Conservation (phyloP, 1,284 basidiomycete genomes). For the Leccinum colubrinum region DNA sequence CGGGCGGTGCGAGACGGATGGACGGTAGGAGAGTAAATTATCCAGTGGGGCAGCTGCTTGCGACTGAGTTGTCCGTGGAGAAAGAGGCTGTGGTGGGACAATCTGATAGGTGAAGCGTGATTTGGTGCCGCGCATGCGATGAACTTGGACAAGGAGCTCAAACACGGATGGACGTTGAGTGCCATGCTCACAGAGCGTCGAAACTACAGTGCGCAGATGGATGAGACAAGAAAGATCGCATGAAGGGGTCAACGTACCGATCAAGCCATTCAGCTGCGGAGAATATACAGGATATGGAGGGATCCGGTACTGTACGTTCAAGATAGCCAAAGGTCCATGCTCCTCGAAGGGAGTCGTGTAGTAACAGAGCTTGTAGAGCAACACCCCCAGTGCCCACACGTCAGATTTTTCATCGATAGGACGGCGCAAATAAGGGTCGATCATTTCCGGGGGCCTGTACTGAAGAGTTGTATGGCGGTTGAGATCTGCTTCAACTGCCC, state of each 20-base stretch:
- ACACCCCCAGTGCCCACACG: constrained; percentile 93
- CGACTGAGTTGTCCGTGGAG: constrained; percentile 37
- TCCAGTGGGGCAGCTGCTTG: constrained; percentile 27
- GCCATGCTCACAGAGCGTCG: constrained; percentile 88
- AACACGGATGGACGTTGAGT: constrained; percentile 80
- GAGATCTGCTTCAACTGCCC: constrained; percentile 86
- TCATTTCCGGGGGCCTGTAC: constrained; percentile 98
- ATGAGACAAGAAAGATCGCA: constrained; percentile 11
- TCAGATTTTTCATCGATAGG: constrained; percentile 94
- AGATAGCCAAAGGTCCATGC: constrained; percentile 92
- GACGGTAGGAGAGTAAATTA: constrained; percentile 41
- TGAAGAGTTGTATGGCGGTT: constrained; percentile 95
- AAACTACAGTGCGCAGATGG: constrained; percentile 45
- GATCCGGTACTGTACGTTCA: constrained; percentile 95
- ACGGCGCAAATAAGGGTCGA: constrained; percentile 83
- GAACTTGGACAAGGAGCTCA: constrained; percentile 74
- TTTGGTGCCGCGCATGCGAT: constrained; percentile 80
- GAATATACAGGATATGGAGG: constrained; percentile 95
- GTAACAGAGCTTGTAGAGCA: constrained; percentile 94
- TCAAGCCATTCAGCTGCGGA: constrained; percentile 79
- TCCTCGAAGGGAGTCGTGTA: constrained; percentile 99
- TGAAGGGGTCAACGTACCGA: constrained; percentile 57
- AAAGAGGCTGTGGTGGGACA: constrained; percentile 47
- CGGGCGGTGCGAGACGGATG: constrained; percentile 28
- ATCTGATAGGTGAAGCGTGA: constrained; percentile 72